phyloP scores from a whole-genome alignment of 2,329 filamentous ascomycete genomes.

The Trichophyton schoenleinii region DNA sequence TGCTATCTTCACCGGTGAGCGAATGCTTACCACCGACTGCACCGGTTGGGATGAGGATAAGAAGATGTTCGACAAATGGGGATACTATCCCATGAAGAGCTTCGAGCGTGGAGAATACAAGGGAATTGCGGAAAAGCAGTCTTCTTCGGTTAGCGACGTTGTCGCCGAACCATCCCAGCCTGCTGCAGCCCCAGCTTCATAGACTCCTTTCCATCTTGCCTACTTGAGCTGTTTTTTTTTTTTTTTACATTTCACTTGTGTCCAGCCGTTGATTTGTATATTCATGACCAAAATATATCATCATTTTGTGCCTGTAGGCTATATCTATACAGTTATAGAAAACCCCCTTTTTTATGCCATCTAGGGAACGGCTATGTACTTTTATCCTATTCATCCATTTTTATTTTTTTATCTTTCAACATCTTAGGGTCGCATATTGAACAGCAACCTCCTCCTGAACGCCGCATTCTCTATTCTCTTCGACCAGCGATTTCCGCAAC shows the following conservation, averaged over 20 bases:
- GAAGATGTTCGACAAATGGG: slow-evolving; percentile 72
- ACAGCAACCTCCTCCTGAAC: background rate
- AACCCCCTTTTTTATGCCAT: background rate
- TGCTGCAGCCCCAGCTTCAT: background rate
- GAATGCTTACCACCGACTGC: slow-evolving; percentile 87
- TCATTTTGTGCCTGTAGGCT: background rate
- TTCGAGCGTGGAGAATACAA: slow-evolving; percentile 33
- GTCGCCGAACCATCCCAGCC: background rate
- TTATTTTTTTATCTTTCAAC: background rate
- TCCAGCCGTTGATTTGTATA: background rate
- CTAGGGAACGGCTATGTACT: background rate
- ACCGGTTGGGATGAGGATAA: slow-evolving; percentile 84
- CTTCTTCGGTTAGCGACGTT: background rate
- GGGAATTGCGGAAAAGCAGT: slow-evolving; percentile 1
- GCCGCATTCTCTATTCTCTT: background rate
- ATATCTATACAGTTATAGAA: background rate
- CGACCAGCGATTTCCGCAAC: slow-evolving; percentile 26
- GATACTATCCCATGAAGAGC: slow-evolving; percentile 60
- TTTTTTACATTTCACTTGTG: background rate
- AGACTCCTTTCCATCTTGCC: background rate
- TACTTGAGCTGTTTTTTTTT: background rate
- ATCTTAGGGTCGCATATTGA: background rate
- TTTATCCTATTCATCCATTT: background rate
- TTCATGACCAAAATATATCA: background rate
- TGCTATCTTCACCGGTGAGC: slow-evolving; percentile 89